Evolutionary conservation across 768 basidiomycete genomes (phyloP), one percentile per base, ranked within the genome.

Genomic region (Tylopilus cervinicoccineus): DNA sequence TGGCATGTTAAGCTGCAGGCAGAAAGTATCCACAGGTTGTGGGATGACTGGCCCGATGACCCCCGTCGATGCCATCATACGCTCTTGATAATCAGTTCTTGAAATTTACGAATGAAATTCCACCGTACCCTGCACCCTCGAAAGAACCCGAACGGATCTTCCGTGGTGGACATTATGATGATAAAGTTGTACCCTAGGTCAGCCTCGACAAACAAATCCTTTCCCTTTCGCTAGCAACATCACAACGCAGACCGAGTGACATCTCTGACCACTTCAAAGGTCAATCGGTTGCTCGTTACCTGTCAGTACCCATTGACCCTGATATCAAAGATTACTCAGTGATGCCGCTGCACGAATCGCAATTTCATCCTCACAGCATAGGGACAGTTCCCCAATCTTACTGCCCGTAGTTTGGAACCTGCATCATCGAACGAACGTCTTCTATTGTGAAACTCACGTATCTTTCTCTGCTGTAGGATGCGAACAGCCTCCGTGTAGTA

Each of bases 401-500:
- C 72, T 12, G 68, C 58, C 22, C 80, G 67, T 53, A 84, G 52
- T 43, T 63, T 71, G 14, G 77, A 77, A 40, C 68, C 67, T 10
- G 62, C 82, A 83, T 84, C 70, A 82, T 68, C 29, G 69, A 57
- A n/a, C 58, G 66, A 8, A 78, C 80, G 45, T 76, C 68, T 16
- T 73, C 68, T 14, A 69, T 45, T 12, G 70, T 71, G 51, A 79
- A 76, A 17, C 48, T 43, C 19, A 52, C 51, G 11, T 53, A 20
- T 45, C 57, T 55, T 37, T 23, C 40, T 54, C 52, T 14, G 32
- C 43, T 13, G 32, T 3, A 16, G 14, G 29, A 31, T 20, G 45
- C 7, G 47, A 41, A 32, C 43, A 28, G 22, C 54, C 47, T 12
- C 27, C 10, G 26, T 49, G 33, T 22, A 0, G 14, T 20, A 38